phyloP scores from a whole-genome alignment of 345 rosid genomes.

The Limnanthes douglasii region DNA sequence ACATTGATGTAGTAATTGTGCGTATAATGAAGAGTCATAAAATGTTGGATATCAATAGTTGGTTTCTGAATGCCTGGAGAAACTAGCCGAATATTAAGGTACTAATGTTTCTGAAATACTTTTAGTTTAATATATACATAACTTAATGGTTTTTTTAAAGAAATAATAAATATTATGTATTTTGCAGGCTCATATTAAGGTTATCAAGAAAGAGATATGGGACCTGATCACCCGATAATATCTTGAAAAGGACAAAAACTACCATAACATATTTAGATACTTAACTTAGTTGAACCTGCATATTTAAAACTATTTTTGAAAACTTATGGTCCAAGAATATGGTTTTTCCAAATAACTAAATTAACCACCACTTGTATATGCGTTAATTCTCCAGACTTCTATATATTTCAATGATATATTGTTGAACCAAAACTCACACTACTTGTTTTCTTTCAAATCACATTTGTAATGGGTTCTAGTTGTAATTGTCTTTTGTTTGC shows the following conservation, averaged over 20 bases:
- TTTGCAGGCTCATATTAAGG: constrained; percentile 91
- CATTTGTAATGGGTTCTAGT: too few species aligned
- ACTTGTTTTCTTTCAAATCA: too few species aligned
- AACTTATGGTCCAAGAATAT: too few species aligned
- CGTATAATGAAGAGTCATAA: constrained; percentile 96
- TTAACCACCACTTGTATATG: too few species aligned
- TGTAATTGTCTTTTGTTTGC: too few species aligned
- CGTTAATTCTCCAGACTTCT: too few species aligned
- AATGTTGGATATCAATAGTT: constrained; percentile 68
- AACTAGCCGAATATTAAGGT: constrained; percentile 96
- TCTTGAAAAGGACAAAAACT: constrained; percentile 81
- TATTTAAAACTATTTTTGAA: too few species aligned
- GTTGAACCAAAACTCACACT: too few species aligned
- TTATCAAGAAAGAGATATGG: constrained; percentile 88
- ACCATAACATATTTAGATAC: constrained; percentile 55
- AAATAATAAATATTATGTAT: too few species aligned
- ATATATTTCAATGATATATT: too few species aligned
- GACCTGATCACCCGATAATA: constrained; percentile 80
- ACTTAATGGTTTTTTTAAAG: neutral
- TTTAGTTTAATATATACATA: neutral
- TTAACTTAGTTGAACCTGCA: too few species aligned
- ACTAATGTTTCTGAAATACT: neutral
- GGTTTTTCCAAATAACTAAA: too few species aligned
- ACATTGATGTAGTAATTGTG: constrained; percentile 93
- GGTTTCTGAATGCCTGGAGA: constrained; percentile 83